Conservation (phyloP, 257 asterid species). For the Nicotiana knightiana region DNA sequence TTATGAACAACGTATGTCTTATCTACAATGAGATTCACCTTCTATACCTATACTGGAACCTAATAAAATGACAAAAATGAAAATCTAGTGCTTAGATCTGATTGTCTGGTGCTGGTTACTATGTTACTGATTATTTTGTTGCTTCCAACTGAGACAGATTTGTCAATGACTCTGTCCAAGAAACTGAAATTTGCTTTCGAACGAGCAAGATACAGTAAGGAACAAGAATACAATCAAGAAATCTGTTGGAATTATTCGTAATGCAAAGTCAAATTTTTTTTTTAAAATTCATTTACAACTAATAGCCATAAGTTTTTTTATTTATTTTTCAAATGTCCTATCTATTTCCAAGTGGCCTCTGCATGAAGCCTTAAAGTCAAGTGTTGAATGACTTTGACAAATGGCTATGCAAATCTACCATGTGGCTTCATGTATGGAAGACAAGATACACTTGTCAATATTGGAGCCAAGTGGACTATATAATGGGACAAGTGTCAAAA, state of each 20-base stretch:
- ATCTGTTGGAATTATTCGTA: conserved; percentile 8
- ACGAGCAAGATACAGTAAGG: conserved; percentile 24
- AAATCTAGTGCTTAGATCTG: background rate
- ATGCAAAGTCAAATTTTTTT: too few species aligned
- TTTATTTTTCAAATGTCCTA: too few species aligned
- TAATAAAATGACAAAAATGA: background rate
- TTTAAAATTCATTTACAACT: too few species aligned
- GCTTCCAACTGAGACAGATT: background rate
- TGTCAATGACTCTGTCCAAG: conserved; percentile 24
- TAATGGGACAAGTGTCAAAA: too few species aligned
- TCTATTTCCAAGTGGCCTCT: too few species aligned
- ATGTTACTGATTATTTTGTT: background rate
- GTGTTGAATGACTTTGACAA: too few species aligned
- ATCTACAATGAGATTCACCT: background rate
- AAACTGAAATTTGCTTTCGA: conserved; percentile 7
- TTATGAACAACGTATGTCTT: background rate
- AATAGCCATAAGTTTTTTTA: too few species aligned
- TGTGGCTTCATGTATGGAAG: too few species aligned
- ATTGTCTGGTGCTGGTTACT: background rate
- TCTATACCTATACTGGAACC: background rate
- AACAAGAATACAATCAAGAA: conserved; percentile 31
- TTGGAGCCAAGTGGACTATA: too few species aligned
- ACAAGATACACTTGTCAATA: too few species aligned
- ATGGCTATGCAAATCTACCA: too few species aligned
- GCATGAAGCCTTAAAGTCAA: too few species aligned